A percentile compares a stretch with the other conserved stretches of the same genome.
Evolutionary conservation across 2,329 filamentous ascomycete species (phyloP).

Genomic region (Xylaria sp.): DNA sequence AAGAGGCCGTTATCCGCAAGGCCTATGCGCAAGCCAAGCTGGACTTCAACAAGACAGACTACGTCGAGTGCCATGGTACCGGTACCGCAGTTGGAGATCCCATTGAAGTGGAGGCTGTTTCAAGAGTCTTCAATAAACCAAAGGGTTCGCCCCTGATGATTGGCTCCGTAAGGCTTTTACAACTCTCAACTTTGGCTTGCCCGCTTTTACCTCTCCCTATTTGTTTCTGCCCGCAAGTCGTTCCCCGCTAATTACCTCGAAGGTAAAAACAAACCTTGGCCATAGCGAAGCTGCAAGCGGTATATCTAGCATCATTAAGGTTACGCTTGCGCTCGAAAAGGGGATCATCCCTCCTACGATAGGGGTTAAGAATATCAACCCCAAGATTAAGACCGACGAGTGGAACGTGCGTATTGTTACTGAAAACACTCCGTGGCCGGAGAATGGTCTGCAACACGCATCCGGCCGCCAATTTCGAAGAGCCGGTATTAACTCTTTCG

Average conservation of each 20-base stretch:
- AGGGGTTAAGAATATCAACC: constrained; percentile 19
- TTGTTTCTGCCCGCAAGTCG: not conserved
- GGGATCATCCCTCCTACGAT: constrained; percentile 16
- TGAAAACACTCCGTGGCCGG: not conserved
- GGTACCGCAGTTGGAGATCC: constrained; percentile 32
- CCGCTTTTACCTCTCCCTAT: not conserved
- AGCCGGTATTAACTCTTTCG: constrained; percentile 15
- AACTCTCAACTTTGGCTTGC: no score
- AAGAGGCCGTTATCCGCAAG: constrained; percentile 40
- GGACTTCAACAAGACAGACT: constrained; percentile 25
- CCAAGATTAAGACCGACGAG: constrained; percentile 11
- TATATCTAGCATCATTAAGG: constrained; percentile 25
- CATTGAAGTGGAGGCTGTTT: constrained; percentile 30
- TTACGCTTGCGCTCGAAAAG: constrained; percentile 12
- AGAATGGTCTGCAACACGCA: constrained; percentile 1
- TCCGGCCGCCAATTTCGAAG: not conserved
- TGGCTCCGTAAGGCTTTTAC: constrained; percentile 13
- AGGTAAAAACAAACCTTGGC: constrained; percentile 23
- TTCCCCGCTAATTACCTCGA: not conserved
- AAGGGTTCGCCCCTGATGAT: constrained; percentile 8
- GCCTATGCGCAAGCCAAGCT: constrained; percentile 40
- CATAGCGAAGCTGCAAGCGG: constrained; percentile 27
- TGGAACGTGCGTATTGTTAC: constrained; percentile 3
- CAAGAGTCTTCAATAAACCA: constrained; percentile 1
- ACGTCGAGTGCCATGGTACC: constrained; percentile 38